phyloP scores from a whole-genome alignment of 768 basidiomycete genomes.

The Omphalotus guepiniiformis region DNA sequence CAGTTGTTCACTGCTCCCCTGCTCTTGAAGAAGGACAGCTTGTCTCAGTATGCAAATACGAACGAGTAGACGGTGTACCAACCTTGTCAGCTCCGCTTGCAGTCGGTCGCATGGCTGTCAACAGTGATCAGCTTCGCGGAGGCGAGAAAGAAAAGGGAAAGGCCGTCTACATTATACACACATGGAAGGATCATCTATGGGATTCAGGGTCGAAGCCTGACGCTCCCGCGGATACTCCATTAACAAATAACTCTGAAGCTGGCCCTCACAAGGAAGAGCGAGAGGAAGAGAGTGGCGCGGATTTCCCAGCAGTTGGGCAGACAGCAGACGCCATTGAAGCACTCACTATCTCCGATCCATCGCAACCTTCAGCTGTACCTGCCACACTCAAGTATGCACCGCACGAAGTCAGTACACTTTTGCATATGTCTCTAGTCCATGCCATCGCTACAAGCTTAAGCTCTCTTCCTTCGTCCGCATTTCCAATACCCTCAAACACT shows the following conservation, averaged over 20 bases:
- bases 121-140: constrained; percentile 40
- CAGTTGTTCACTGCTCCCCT: constrained; percentile 56
- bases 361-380: constrained; percentile 20
- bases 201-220: constrained; percentile 63
- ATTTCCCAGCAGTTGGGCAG: constrained; percentile 8
- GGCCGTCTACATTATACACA: constrained; percentile 67
- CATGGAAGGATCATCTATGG: constrained; percentile 77
- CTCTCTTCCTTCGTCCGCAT: constrained; percentile 44
- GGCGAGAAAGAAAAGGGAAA: constrained; percentile 61
- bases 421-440: constrained; percentile 63
- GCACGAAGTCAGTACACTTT: constrained; percentile 50
- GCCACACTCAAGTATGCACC: constrained; percentile 11
- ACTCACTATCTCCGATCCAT: neutral
- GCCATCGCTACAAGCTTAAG: constrained; percentile 50
- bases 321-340: constrained; percentile 6
- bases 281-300: constrained; percentile 11
- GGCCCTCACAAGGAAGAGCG: constrained; percentile 13
- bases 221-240: constrained; percentile 40
- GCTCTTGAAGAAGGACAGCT: constrained; percentile 44
- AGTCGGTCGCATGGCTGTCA: constrained; percentile 67
- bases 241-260: constrained; percentile 13
- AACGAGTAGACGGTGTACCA: constrained; percentile 25
- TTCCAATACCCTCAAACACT: constrained; percentile 72
- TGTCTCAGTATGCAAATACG: constrained; percentile 57
- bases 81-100: constrained; percentile 60